Conservation (phyloP, 2,329 filamentous ascomycete genomes). For the Tolypocladium endophyticum region DNA sequence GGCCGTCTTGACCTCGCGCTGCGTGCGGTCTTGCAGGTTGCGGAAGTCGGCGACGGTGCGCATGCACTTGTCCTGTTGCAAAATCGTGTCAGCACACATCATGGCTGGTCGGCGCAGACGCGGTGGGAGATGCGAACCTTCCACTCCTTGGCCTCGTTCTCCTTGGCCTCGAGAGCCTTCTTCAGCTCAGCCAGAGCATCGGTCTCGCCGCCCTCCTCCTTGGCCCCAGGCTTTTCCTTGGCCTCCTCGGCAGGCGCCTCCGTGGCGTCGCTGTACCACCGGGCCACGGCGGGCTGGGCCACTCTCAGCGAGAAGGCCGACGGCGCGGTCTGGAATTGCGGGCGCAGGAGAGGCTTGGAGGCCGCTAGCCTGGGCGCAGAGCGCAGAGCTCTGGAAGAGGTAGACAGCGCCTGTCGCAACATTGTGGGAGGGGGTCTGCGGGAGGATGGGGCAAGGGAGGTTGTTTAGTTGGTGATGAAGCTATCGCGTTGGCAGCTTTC, state of each 20-base stretch:
- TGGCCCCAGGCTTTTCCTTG: constrained; percentile 9
- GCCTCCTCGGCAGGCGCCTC: constrained; percentile 17
- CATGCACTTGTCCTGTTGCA: constrained; percentile 75
- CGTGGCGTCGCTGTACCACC: constrained; percentile 41
- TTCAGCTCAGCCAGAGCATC: constrained; percentile 33
- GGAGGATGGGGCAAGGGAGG: constrained; percentile 3
- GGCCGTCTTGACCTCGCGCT: constrained; percentile 78
- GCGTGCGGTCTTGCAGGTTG: constrained; percentile 91
- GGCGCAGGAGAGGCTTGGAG: constrained; percentile 23
- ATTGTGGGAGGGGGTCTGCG: constrained; percentile 18
- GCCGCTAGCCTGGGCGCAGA: constrained; percentile 24
- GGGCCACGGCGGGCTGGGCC: constrained; percentile 20
- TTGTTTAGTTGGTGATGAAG: neutral
- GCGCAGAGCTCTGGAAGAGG: constrained; percentile 33
- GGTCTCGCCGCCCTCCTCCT: constrained; percentile 16
- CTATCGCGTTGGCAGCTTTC: constrained; percentile 3
- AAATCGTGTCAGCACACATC: neutral
- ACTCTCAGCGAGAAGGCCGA: constrained; percentile 25
- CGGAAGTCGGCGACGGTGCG: constrained; percentile 93
- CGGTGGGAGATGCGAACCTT: constrained; percentile 54
- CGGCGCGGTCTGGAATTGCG: constrained; percentile 25
- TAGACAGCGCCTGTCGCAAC: constrained; percentile 34
- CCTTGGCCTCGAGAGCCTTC: constrained; percentile 42
- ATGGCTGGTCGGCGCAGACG: neutral
- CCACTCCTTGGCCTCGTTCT: constrained; percentile 54